phyloP scores from a whole-genome alignment of 768 basidiomycete species.

The Mycena kentingensis region DNA sequence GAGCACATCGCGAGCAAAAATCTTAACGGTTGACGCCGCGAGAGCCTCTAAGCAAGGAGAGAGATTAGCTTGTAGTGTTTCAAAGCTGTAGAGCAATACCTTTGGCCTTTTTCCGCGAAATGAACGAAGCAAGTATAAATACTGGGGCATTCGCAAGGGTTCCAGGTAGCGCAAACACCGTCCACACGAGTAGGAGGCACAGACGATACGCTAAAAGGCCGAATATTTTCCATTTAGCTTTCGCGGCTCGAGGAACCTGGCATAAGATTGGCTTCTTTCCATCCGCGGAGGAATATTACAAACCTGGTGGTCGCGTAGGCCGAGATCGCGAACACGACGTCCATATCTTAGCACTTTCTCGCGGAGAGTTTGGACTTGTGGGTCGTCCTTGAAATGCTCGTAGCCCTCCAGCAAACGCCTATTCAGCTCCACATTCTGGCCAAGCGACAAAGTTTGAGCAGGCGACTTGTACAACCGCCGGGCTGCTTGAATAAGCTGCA shows the following conservation, averaged over 20 bases:
- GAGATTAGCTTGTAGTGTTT: neutral
- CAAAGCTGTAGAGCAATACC: slow-evolving; percentile 43
- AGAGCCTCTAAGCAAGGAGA: slow-evolving; percentile 77
- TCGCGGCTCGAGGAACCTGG: slow-evolving; percentile 84
- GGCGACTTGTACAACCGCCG: slow-evolving; percentile 92
- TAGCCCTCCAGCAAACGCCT: slow-evolving; percentile 92
- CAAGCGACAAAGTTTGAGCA: slow-evolving; percentile 87
- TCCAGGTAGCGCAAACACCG: slow-evolving; percentile 82
- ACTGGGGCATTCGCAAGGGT: slow-evolving; percentile 90
- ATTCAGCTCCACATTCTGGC: slow-evolving; percentile 96
- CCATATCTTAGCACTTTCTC: slow-evolving; percentile 87
- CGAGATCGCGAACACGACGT: slow-evolving; percentile 81
- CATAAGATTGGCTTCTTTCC: neutral
- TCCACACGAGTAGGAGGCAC: slow-evolving; percentile 76
- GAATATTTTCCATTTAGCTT: slow-evolving; percentile 83
- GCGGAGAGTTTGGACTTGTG: slow-evolving; percentile 78
- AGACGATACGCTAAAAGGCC: slow-evolving; percentile 82
- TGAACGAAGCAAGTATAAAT: slow-evolving; percentile 86
- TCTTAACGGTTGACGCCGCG: slow-evolving; percentile 91
- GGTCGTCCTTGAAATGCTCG: slow-evolving; percentile 88
- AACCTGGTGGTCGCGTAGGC: slow-evolving; percentile 91
- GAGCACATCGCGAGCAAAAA: slow-evolving; percentile 93
- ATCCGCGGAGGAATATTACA: neutral
- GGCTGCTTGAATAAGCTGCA: slow-evolving; percentile 90
- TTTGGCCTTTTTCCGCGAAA: slow-evolving; percentile 85